These are phyloP conservation scores for Leptographium galeiforme DNA, from an alignment of 2,329 filamentous ascomycete genomes.

Conservation along the genomic window DNA sequence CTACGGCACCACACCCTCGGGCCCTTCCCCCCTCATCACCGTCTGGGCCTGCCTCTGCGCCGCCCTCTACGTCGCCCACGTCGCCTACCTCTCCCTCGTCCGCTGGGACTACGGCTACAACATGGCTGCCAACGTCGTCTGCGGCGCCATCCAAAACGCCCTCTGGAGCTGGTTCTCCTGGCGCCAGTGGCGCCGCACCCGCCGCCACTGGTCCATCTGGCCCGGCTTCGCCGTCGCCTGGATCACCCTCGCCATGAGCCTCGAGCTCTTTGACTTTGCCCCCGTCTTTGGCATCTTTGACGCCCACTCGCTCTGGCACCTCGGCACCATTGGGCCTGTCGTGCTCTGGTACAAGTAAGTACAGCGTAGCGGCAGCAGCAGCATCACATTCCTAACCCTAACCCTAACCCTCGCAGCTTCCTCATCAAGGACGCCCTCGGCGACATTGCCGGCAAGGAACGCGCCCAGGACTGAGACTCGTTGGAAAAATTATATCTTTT, in stretches of 20 bases:
- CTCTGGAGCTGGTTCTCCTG: constrained; percentile 82
- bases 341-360: constrained; percentile 96
- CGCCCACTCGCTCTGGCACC: constrained; percentile 91
- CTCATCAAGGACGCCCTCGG: constrained; percentile 74
- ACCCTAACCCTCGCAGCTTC: constrained; percentile 51
- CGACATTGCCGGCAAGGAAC: constrained; percentile 55
- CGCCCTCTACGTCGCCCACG: constrained; percentile 58
- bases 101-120: constrained; percentile 96
- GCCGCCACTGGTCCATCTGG: constrained; percentile 71
- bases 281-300: constrained; percentile 73
- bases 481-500: neutral
- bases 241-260: constrained; percentile 85
- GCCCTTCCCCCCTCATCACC: too few species aligned
- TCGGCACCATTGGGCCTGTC: constrained; percentile 79
- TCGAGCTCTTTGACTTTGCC: constrained; percentile 90
- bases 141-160: constrained; percentile 66
- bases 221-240: constrained; percentile 84
- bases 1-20: too few species aligned
- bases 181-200: constrained; percentile 55
- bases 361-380: too few species aligned
- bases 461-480: constrained; percentile 43
- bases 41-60: constrained; percentile 66
- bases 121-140: constrained; percentile 83
- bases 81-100: constrained; percentile 73
- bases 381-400: too few species aligned